Conservation (phyloP, 441 rosid genomes). For the Erodium trifolium region DNA sequence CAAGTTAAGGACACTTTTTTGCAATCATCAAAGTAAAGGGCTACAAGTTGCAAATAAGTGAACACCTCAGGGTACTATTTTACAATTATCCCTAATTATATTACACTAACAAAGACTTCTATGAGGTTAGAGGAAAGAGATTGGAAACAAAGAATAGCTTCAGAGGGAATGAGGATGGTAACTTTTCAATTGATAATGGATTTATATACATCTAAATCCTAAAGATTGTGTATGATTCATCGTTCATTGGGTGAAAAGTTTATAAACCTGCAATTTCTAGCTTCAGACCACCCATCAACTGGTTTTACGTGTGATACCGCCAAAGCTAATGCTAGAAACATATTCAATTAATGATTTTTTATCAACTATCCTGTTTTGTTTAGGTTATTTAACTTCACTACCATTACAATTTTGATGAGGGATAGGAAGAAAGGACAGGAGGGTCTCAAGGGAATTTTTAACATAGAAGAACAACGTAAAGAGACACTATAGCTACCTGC, state of each 20-base stretch:
- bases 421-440: not conserved
- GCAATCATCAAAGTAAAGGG: too few relatives aligned
- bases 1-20: too few relatives aligned
- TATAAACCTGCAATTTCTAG: not conserved
- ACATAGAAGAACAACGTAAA: not conserved
- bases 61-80: too few relatives aligned
- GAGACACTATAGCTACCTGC: constrained; percentile 38
- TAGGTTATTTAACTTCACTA: too few relatives aligned
- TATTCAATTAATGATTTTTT: too few relatives aligned
- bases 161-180: not conserved
- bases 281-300: not conserved
- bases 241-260: not conserved
- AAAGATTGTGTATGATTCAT: too few relatives aligned
- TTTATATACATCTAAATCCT: too few relatives aligned
- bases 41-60: too few relatives aligned
- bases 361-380: not conserved
- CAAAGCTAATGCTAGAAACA: not conserved
- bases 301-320: not conserved
- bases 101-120: not conserved
- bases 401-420: not conserved
- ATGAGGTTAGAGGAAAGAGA: not conserved
- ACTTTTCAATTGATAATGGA: not conserved
- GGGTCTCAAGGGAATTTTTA: not conserved
- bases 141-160: not conserved
- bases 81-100: too few relatives aligned